phyloP scores from a whole-genome alignment of 2,329 filamentous ascomycete genomes.

The Aphanocladium album region DNA sequence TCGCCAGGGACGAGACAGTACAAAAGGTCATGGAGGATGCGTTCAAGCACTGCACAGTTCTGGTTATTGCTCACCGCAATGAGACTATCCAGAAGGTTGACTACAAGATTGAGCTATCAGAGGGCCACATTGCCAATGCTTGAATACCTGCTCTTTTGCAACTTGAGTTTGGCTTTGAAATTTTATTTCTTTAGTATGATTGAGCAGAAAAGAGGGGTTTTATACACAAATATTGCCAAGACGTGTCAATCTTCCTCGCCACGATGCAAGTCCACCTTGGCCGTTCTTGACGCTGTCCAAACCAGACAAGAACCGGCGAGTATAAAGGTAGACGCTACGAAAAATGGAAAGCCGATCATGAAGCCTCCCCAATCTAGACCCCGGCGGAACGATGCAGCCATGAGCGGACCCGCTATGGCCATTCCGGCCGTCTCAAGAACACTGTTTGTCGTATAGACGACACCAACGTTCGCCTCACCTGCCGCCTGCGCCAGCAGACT shows the following conservation, averaged over 20 bases:
- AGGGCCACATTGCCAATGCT: not conserved
- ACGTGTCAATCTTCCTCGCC: not conserved
- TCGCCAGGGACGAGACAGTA: not conserved
- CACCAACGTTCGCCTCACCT: not conserved
- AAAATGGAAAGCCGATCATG: not conserved
- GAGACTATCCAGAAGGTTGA: not conserved
- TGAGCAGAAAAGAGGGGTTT: no score
- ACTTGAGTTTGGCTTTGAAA: no score
- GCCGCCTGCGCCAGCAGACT: slow-evolving; percentile 1
- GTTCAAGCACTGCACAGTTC: not conserved
- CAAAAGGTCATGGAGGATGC: not conserved
- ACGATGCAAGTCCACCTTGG: not conserved
- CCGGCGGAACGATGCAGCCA: not conserved
- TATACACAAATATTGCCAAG: no score
- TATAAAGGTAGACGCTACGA: not conserved
- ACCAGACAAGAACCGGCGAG: not conserved
- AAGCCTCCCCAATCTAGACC: not conserved
- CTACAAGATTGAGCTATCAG: not conserved
- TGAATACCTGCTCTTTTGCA: no score
- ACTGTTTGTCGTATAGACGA: slow-evolving; percentile 6
- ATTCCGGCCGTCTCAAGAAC: not conserved
- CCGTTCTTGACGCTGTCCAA: not conserved
- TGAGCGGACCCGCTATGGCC: not conserved
- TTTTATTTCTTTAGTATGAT: no score
- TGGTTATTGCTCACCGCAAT: not conserved